phyloP scores from a whole-genome alignment of 768 basidiomycete species.

The Terana coerulea region DNA sequence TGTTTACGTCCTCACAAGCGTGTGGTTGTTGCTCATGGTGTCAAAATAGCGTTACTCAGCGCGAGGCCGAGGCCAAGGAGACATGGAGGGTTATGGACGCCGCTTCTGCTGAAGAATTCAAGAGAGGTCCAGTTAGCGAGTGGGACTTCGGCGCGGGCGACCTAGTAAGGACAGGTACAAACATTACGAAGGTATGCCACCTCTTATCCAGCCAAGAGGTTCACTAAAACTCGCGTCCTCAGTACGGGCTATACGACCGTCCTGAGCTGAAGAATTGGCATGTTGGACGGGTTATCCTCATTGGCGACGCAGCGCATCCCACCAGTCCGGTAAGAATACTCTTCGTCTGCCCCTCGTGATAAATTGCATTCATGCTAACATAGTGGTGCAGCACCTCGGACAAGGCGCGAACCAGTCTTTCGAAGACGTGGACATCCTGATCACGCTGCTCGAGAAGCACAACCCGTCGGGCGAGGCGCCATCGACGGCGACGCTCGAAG shows the following conservation, averaged over 20 bases:
- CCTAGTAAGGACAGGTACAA: constrained; percentile 21
- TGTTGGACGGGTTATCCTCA: constrained; percentile 37
- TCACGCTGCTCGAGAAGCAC: constrained; percentile 29
- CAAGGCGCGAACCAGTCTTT: constrained; percentile 45
- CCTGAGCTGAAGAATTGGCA: constrained; percentile 38
- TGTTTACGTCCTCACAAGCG: too few species aligned
- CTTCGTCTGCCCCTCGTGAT: too few species aligned
- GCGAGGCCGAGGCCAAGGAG: constrained; percentile 37
- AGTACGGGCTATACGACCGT: constrained; percentile 45
- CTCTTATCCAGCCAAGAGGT: background rate
- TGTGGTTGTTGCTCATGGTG: too few species aligned
- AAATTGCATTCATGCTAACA: background rate
- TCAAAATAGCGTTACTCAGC: constrained; percentile 31
- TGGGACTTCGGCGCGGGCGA: constrained; percentile 27
- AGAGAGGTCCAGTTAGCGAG: constrained; percentile 15
- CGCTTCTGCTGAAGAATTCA: constrained; percentile 16
- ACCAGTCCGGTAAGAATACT: constrained; percentile 38
- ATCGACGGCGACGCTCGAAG: constrained; percentile 25
- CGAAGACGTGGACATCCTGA: constrained; percentile 36
- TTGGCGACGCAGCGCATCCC: constrained; percentile 45
- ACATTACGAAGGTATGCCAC: constrained; percentile 26
- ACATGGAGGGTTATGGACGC: constrained; percentile 36
- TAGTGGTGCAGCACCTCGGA: constrained; percentile 34
- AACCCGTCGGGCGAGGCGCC: constrained; percentile 26
- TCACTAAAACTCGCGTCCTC: background rate